Evolutionary conservation across 441 rosid species (phyloP).

Genomic region (Eutrema salsugineum): DNA sequence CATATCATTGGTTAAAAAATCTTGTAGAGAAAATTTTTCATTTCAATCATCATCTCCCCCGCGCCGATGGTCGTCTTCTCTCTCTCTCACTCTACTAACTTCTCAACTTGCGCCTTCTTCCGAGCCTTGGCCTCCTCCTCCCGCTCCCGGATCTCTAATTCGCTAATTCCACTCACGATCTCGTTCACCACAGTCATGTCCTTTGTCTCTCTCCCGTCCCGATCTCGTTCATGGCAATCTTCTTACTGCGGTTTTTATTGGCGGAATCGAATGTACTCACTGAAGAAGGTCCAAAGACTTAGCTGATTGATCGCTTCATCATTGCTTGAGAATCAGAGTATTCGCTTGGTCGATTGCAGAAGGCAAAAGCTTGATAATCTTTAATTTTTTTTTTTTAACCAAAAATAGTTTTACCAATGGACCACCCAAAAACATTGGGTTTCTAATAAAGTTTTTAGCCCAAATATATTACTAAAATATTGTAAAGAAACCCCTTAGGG

Average conservation of each 20-base stretch:
- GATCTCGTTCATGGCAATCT: constrained; percentile 36
- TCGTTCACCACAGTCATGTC: constrained; percentile 40
- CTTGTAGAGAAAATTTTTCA: too few species aligned
- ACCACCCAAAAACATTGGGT: too few species aligned
- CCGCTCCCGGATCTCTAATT: constrained; percentile 57
- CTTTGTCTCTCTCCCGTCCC: constrained; percentile 38
- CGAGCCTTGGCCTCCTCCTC: constrained; percentile 63
- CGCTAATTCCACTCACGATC: constrained; percentile 47
- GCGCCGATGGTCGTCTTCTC: constrained; percentile 80
- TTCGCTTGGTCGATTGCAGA: constrained; percentile 55
- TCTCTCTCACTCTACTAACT: constrained; percentile 65
- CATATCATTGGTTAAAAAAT: too few species aligned
- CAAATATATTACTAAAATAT: too few species aligned
- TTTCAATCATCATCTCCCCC: too few species aligned
- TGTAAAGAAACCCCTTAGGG: too few species aligned
- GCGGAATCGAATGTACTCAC: constrained; percentile 13
- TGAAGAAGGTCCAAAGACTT: constrained; percentile 23
- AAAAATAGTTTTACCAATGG: too few species aligned
- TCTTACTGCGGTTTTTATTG: too few species aligned
- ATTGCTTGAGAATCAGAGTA: not conserved
- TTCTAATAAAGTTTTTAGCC: too few species aligned
- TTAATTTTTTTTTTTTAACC: too few species aligned
- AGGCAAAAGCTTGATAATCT: constrained; percentile 51
- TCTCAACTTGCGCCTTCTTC: constrained; percentile 70
- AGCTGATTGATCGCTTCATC: constrained; percentile 51